Base-by-base conservation (phyloP, 1,284 basidiomycete genomes). In the Sphaerobolus stellatus region DNA sequence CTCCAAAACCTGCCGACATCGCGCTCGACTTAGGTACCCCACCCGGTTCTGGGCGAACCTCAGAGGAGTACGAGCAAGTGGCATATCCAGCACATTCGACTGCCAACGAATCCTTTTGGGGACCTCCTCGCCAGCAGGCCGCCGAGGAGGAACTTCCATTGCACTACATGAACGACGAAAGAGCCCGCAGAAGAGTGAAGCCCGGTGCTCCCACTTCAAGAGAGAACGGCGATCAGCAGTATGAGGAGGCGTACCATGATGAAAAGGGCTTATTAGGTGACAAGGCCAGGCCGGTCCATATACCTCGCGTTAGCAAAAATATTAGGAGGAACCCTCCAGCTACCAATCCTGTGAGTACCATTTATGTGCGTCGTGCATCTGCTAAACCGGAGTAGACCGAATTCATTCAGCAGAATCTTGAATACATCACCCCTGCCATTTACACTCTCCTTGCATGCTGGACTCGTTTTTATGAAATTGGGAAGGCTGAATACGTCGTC, bases 381-480 rank as follows among this genome's bases (percentile, higher is more conserved):
- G 43, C 33, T 18, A 36, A 34, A 16, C 16, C 9, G 7, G 24
- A 22, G 16, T 62, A 92, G 91, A 74, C 77, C 64, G 92, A 93
- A 65, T 87, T 92, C 69, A 69, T 92, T 57, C 72, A 83, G 47
- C 90, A 94, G 75, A 91, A 94, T 71, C 76, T 86, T 56, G 91
- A 94, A 65, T 83, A 91, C 66, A 74, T 96, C 58, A 83, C 89
- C 16, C 87, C 93, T 4, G 80, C 86, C 53, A 75, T 95, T 52
- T 99, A 99, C 76, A 97, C 94, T 29, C 79, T 97, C 41, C 83
- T 98, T 56, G 86, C 92, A 27, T 94, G 96, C 75, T 90, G 91
- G 80, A 98, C 96, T 7, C 88, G 96, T 34, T 95, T 92, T 71
- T 92, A 95, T 79, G 83, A 87, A 61, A 99, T 99, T 57, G 96